Evolutionary conservation across 768 basidiomycete species (phyloP).

Genomic region (Tylopilus rubrobrunneus): DNA sequence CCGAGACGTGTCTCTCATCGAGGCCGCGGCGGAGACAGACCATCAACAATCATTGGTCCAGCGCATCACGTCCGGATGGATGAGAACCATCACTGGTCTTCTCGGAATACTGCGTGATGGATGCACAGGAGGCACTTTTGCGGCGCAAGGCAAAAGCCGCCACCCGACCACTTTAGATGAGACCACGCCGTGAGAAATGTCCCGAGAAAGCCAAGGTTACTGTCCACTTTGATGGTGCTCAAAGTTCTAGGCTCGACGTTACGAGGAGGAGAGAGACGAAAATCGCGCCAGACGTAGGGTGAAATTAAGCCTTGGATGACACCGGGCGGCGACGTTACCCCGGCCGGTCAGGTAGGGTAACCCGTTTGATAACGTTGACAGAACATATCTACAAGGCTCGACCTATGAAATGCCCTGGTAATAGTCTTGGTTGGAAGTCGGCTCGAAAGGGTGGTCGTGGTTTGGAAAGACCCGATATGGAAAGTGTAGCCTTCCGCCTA

Average conservation of each 20-base stretch:
- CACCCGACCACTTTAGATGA: background rate
- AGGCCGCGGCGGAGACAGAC: slow-evolving; percentile 42
- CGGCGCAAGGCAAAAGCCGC: background rate
- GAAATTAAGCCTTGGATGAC: background rate
- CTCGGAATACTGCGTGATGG: background rate
- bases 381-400: too few species aligned
- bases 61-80: background rate
- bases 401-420: too few species aligned
- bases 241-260: background rate
- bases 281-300: background rate
- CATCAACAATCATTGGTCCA: slow-evolving; percentile 28
- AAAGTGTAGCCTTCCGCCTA: slow-evolving; percentile 18
- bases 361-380: background rate
- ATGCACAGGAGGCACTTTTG: background rate
- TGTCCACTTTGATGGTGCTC: background rate
- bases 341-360: background rate
- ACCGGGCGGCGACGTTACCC: background rate
- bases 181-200: background rate
- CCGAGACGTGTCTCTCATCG: slow-evolving; percentile 50
- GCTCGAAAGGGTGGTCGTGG: background rate
- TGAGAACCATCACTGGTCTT: background rate
- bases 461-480: slow-evolving; percentile 20
- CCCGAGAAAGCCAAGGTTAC: background rate
- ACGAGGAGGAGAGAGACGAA: background rate
- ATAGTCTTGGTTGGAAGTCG: too few species aligned